These are phyloP conservation scores for Achaetomium macrosporum DNA, from an alignment of 2,329 filamentous ascomycete species.

Conservation along the genomic window DNA sequence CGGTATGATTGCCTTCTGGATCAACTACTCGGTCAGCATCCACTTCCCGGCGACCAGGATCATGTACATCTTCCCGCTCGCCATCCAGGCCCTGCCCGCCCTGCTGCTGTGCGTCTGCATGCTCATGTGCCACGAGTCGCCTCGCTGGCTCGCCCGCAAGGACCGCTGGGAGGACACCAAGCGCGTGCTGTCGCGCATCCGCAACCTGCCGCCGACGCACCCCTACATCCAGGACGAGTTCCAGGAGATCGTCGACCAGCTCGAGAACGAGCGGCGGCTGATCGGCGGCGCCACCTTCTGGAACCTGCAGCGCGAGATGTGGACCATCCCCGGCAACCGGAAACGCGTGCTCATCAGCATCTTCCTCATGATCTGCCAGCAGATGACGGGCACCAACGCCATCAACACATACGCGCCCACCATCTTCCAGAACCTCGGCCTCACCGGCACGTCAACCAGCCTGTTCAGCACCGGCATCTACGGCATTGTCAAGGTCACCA, in stretches of 20 bases:
- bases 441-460: conserved; percentile 42
- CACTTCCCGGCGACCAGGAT: conserved; percentile 33
- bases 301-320: conserved; percentile 61
- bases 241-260: conserved; percentile 53
- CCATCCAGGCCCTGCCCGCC: conserved; percentile 58
- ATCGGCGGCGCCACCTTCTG: conserved; percentile 46
- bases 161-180: conserved; percentile 60
- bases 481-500: conserved; percentile 55
- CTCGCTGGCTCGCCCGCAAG: conserved; percentile 58
- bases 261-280: conserved; percentile 57
- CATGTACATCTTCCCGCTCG: conserved; percentile 54
- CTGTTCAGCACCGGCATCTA: conserved; percentile 60
- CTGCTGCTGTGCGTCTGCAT: conserved; percentile 54
- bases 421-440: conserved; percentile 32
- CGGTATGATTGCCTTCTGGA: conserved; percentile 41
- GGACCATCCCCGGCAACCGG: conserved; percentile 44
- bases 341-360: conserved; percentile 41
- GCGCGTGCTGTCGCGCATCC: conserved; percentile 47
- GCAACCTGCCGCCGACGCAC: conserved; percentile 47
- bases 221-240: conserved; percentile 55
- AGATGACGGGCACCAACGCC: conserved; percentile 51
- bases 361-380: conserved; percentile 59
- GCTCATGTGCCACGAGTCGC: conserved; percentile 58
- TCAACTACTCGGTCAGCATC: conserved; percentile 40
- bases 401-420: conserved; percentile 32